phyloP scores from a whole-genome alignment of 352 stramenopile species.

The Phytopythium aichiense region DNA sequence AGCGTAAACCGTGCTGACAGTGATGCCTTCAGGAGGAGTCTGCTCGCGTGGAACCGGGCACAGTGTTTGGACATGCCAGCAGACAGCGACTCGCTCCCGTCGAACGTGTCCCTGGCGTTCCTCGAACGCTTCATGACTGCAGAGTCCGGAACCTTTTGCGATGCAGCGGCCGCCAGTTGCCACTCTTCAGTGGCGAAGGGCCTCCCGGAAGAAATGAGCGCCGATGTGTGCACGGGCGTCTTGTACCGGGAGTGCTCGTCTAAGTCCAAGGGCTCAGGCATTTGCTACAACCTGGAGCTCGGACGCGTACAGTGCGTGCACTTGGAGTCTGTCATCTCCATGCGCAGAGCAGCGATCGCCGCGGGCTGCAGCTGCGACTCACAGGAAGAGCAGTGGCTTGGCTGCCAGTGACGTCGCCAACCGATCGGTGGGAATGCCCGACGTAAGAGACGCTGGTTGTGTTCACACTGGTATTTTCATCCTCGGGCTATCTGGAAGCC shows the following conservation, averaged over 20 bases:
- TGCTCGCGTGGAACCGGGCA: neutral
- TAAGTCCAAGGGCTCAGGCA: slow-evolving; percentile 11
- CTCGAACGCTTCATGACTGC: neutral
- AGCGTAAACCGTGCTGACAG: neutral
- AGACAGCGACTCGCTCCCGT: neutral
- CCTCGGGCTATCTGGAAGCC: neutral
- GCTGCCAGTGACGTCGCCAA: slow-evolving; percentile 8
- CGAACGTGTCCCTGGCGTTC: neutral
- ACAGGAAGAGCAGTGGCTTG: slow-evolving; percentile 22
- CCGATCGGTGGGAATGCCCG: neutral
- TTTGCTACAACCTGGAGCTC: slow-evolving; percentile 27
- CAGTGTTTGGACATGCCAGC: neutral
- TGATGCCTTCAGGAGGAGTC: neutral
- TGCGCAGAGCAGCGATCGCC: slow-evolving; percentile 20
- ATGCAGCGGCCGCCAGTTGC: neutral
- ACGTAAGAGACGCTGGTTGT: neutral
- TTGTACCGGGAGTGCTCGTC: slow-evolving; percentile 20
- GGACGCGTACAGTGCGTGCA: slow-evolving; percentile 15
- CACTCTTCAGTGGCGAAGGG: neutral
- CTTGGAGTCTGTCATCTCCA: slow-evolving; percentile 15
- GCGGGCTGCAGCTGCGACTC: slow-evolving; percentile 14
- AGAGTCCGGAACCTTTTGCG: neutral
- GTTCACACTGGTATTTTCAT: neutral
- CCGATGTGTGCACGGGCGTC: slow-evolving; percentile 16
- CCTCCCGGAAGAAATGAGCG: neutral